Percentiles rank a stretch among this genome's conserved stretches.
Conservation (phyloP, 2,329 filamentous ascomycete species). For the Neonectria magnoliae region DNA sequence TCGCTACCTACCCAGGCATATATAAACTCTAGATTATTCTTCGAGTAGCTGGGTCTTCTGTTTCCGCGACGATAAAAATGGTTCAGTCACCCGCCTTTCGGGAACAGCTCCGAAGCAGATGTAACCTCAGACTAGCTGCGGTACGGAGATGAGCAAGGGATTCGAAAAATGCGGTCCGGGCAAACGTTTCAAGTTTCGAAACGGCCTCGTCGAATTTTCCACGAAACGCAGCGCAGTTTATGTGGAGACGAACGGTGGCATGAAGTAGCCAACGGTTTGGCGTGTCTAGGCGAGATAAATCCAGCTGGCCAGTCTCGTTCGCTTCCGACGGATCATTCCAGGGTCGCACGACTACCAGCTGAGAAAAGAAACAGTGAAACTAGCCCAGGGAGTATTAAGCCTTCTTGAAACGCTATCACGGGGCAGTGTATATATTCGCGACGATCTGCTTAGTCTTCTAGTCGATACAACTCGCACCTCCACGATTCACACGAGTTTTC, state of each 20-base stretch:
- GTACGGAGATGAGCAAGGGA: neutral
- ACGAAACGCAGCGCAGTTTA: neutral
- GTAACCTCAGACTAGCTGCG: neutral
- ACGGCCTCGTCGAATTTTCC: neutral
- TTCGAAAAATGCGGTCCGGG: neutral
- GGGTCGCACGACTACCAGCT: neutral
- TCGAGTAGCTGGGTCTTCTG: neutral
- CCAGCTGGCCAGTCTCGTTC: neutral
- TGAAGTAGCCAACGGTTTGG: too few species aligned
- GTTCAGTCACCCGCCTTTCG: neutral
- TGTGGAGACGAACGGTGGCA: neutral
- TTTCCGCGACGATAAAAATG: neutral
- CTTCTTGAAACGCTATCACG: neutral
- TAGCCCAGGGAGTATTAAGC: neutral
- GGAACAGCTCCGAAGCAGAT: neutral
- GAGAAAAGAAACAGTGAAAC: neutral
- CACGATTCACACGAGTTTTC: too few species aligned
- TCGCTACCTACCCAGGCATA: too few species aligned
- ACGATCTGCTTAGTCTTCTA: neutral
- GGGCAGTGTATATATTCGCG: neutral
- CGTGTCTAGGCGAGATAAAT: neutral
- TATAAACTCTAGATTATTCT: neutral
- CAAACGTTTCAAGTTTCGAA: neutral
- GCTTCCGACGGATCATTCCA: neutral
- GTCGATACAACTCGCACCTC: neutral